Percentiles rank a stretch among this genome's conserved stretches.
phyloP scores from a whole-genome alignment of 2,329 filamentous ascomycete genomes.

The Cytospora mali region DNA sequence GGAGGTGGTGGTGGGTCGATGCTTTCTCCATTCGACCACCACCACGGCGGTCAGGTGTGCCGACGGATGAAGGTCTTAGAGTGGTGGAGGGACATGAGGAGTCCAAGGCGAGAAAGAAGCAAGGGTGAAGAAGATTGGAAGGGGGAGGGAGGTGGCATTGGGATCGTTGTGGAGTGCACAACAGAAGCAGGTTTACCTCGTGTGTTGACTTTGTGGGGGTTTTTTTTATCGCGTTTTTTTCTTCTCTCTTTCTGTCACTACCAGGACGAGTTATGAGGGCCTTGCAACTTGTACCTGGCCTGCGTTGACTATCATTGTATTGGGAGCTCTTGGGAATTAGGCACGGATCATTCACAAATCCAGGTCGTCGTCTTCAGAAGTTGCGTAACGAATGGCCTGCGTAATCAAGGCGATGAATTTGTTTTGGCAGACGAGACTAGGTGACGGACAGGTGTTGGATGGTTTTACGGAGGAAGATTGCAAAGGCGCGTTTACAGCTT shows the following conservation, averaged over 20 bases:
- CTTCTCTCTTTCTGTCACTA: conserved; percentile 9
- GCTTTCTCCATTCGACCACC: conserved; percentile 1
- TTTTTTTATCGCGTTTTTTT: too few species aligned
- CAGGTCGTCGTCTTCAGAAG: not conserved
- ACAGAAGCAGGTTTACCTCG: conserved; percentile 4
- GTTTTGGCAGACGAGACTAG: not conserved
- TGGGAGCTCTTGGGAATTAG: not conserved
- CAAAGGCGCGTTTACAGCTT: not conserved
- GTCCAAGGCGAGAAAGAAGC: conserved; percentile 14
- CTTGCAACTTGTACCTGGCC: not conserved
- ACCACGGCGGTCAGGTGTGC: conserved; percentile 3
- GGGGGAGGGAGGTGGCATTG: not conserved
- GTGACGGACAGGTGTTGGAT: not conserved
- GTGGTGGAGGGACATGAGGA: conserved; percentile 2
- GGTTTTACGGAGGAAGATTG: not conserved
- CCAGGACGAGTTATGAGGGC: not conserved
- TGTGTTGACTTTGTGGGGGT: conserved; percentile 19
- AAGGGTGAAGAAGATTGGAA: not conserved
- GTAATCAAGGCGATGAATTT: not conserved
- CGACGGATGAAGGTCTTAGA: conserved; percentile 10
- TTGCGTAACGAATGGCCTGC: not conserved
- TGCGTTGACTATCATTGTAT: not conserved
- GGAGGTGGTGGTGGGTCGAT: conserved; percentile 1
- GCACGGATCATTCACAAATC: not conserved
- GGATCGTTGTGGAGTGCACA: not conserved